Conservation (phyloP, 2,329 filamentous ascomycete species). For the Biscogniauxia mediterranea region DNA sequence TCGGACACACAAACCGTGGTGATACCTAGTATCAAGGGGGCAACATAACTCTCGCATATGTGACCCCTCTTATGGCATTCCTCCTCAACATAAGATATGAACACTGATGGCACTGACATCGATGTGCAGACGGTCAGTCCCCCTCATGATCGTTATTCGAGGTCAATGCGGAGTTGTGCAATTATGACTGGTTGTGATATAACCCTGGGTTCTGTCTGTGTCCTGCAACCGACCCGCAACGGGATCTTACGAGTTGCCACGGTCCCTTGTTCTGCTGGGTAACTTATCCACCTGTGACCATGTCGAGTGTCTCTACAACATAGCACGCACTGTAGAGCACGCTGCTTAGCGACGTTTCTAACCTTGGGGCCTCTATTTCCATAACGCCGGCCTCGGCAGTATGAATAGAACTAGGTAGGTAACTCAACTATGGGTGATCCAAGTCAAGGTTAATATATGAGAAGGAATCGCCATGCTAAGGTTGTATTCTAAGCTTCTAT, state of each 20-base stretch:
- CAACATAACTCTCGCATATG: neutral
- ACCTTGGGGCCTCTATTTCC: neutral
- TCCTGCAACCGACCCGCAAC: neutral
- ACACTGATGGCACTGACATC: neutral
- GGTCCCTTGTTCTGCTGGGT: neutral
- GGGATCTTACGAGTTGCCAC: neutral
- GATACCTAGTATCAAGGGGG: neutral
- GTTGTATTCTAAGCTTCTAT: neutral
- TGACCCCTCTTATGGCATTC: neutral
- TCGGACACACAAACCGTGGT: neutral
- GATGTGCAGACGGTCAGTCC: neutral
- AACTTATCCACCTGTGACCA: neutral
- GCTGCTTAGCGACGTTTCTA: neutral
- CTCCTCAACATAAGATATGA: neutral
- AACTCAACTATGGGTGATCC: neutral
- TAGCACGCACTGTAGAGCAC: neutral
- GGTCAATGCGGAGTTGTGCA: constrained; percentile 2
- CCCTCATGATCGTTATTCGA: neutral
- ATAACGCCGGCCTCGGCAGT: neutral
- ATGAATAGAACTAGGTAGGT: neutral
- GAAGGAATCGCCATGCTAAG: neutral
- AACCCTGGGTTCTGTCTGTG: neutral
- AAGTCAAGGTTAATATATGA: neutral
- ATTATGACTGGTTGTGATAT: neutral
- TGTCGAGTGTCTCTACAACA: neutral